These are phyloP conservation scores for Xylaria polymorpha DNA, from an alignment of 2,329 filamentous ascomycete species.

Conservation along the genomic window DNA sequence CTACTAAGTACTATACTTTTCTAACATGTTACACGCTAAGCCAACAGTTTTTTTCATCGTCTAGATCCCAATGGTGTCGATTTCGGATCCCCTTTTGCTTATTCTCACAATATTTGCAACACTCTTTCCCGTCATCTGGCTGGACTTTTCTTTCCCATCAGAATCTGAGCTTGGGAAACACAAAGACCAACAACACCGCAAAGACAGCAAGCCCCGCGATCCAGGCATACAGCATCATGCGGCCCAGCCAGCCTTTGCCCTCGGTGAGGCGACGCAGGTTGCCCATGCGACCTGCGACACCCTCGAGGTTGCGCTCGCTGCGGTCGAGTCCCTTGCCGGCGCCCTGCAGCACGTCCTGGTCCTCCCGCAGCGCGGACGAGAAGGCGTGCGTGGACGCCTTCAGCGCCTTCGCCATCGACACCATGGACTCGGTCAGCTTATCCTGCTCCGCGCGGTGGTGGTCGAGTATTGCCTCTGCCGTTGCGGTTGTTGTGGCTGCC, in stretches of 20 bases:
- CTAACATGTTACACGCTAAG: constrained; percentile 26
- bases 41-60: constrained; percentile 2
- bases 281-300: constrained; percentile 81
- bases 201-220: constrained; percentile 85
- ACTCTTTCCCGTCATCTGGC: background rate
- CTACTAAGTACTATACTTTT: background rate
- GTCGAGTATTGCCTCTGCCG: constrained; percentile 78
- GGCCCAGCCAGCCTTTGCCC: constrained; percentile 86
- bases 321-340: constrained; percentile 81
- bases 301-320: constrained; percentile 80
- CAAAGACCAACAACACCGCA: constrained; percentile 82
- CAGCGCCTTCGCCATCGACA: constrained; percentile 80
- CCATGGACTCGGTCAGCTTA: constrained; percentile 80
- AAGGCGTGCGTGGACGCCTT: constrained; percentile 81
- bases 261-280: constrained; percentile 83
- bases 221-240: constrained; percentile 85
- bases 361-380: constrained; percentile 74
- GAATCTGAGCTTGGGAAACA: constrained; percentile 88
- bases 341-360: constrained; percentile 76
- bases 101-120: background rate
- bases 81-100: background rate
- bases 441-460: constrained; percentile 86
- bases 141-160: constrained; percentile 53
- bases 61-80: background rate
- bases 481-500: constrained; percentile 58